A percentile compares a stretch with the other conserved stretches of the same genome.
Evolutionary conservation across 2,329 filamentous ascomycete species (phyloP).

Genomic region (Orbilia quercus): DNA sequence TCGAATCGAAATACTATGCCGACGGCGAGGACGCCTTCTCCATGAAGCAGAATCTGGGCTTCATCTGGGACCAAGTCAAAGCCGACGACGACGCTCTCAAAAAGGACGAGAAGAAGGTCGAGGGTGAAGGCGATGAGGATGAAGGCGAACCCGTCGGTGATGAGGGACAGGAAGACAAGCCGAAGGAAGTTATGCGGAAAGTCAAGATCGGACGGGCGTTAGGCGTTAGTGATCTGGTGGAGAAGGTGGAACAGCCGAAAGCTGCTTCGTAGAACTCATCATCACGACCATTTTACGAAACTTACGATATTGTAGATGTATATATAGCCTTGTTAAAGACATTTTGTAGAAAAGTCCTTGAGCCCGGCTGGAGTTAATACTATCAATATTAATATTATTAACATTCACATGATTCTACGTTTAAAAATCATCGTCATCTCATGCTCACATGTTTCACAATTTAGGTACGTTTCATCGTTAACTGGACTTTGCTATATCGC

Average conservation of each 20-base stretch:
- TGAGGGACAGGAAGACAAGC: slow-evolving; percentile 65
- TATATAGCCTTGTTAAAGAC: neutral
- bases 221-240: slow-evolving; percentile 59
- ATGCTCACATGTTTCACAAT: no score
- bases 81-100: slow-evolving; percentile 33
- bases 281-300: neutral
- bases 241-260: slow-evolving; percentile 54
- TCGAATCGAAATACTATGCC: slow-evolving; percentile 91
- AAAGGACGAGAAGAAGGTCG: slow-evolving; percentile 62
- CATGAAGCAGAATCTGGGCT: slow-evolving; percentile 85
- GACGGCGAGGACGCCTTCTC: slow-evolving; percentile 96
- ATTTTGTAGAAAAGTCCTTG: no score
- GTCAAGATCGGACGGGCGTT: slow-evolving; percentile 71
- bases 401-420: no score
- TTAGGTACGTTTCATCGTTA: no score
- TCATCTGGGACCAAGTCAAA: slow-evolving; percentile 68
- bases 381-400: no score
- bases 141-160: slow-evolving; percentile 63
- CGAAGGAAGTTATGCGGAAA: slow-evolving; percentile 60
- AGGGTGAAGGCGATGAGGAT: slow-evolving; percentile 65
- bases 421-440: no score
- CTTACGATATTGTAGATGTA: no score
- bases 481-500: no score
- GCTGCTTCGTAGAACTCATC: slow-evolving; percentile 35
- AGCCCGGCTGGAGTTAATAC: no score